Evolutionary conservation across 2,329 filamentous ascomycete genomes (phyloP).

Genomic region (Xylariaceae sp.): DNA sequence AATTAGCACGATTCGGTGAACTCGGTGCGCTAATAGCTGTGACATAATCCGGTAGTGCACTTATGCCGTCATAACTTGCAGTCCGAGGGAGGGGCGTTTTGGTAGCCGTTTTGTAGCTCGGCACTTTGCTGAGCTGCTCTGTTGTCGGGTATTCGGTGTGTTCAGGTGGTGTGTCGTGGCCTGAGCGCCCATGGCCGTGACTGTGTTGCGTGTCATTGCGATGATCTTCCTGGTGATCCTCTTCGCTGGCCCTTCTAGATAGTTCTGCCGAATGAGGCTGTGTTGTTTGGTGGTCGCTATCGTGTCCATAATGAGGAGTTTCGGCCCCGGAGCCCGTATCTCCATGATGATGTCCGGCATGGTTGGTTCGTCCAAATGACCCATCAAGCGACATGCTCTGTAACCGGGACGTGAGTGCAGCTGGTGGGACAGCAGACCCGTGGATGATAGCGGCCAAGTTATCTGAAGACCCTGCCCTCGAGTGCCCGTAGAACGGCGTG

Average conservation of each 20-base stretch:
- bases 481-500: constrained; percentile 71
- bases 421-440: constrained; percentile 43
- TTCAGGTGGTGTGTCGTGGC: constrained; percentile 45
- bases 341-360: constrained; percentile 39
- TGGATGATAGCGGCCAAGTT: constrained; percentile 64
- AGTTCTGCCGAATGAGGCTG: constrained; percentile 43
- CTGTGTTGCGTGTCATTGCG: constrained; percentile 50
- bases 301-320: constrained; percentile 38
- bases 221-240: constrained; percentile 35
- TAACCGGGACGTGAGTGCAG: constrained; percentile 59
- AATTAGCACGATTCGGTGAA: constrained; percentile 40
- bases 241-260: constrained; percentile 53
- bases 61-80: constrained; percentile 44
- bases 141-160: constrained; percentile 57
- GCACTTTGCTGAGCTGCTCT: constrained; percentile 66
- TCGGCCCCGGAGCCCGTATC: constrained; percentile 41
- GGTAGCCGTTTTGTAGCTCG: constrained; percentile 73
- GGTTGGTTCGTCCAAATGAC: constrained; percentile 43
- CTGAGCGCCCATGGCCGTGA: constrained; percentile 34
- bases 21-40: constrained; percentile 54
- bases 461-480: constrained; percentile 74
- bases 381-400: constrained; percentile 62
- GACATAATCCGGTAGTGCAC: constrained; percentile 62
- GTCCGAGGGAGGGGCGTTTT: constrained; percentile 55
- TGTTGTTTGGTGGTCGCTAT: constrained; percentile 35